phyloP scores from a whole-genome alignment of 1,284 basidiomycete species.

The Malassezia yamatoensis region DNA sequence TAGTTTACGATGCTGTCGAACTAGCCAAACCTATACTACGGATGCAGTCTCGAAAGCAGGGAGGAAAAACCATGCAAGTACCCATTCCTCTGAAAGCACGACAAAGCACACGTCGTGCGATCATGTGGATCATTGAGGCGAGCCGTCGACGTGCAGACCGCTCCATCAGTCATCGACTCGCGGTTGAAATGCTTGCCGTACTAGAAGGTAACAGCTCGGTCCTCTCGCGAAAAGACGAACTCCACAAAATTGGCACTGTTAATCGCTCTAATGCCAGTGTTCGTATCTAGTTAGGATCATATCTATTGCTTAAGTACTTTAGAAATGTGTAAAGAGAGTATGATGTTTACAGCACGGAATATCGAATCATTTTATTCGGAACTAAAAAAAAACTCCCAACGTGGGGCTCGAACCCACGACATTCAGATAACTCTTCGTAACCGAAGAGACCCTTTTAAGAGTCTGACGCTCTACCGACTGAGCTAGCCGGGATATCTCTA shows the following conservation, averaged over 20 bases:
- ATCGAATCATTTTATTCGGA: too few species aligned
- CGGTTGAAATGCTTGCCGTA: constrained; percentile 48
- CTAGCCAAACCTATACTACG: constrained; percentile 44
- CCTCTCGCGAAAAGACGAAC: constrained; percentile 46
- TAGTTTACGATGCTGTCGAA: constrained; percentile 45
- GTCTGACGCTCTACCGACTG: constrained; percentile 49
- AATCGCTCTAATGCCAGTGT: constrained; percentile 57
- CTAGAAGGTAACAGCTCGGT: constrained; percentile 47
- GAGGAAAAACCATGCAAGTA: constrained; percentile 47
- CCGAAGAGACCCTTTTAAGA: constrained; percentile 30
- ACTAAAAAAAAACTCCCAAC: constrained; percentile 33
- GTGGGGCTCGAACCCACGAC: constrained; percentile 47
- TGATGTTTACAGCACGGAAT: background rate
- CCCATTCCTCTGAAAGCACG: constrained; percentile 45
- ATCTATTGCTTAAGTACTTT: background rate
- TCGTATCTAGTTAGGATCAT: constrained; percentile 23
- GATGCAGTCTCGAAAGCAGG: constrained; percentile 46
- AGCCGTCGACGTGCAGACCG: constrained; percentile 48
- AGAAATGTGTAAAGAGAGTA: background rate
- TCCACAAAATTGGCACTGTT: constrained; percentile 64
- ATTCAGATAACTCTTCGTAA: constrained; percentile 32
- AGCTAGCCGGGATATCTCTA: constrained; percentile 44
- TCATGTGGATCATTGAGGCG: constrained; percentile 49
- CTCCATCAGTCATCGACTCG: constrained; percentile 44
- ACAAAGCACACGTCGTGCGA: constrained; percentile 46